Conservation (phyloP, 805 yeast species). For the Kuraishia floccosa region DNA sequence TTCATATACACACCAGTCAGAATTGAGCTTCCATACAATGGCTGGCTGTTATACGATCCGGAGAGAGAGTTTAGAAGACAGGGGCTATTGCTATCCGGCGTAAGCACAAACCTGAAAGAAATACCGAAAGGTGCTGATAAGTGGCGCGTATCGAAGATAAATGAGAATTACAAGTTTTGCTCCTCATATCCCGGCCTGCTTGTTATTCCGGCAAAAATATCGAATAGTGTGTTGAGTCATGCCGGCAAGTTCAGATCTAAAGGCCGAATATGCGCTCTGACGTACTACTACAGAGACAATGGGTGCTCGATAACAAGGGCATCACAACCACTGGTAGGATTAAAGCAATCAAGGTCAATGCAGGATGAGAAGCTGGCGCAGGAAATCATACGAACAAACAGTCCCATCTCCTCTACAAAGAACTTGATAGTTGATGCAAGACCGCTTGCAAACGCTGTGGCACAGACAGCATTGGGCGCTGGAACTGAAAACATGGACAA, state of each 20-base stretch:
- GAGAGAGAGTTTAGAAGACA: conserved; percentile 61
- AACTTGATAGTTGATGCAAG: conserved; percentile 75
- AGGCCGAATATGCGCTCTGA: conserved; percentile 69
- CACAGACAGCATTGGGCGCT: conserved; percentile 96
- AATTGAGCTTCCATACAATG: conserved; percentile 48
- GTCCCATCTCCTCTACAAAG: conserved; percentile 15
- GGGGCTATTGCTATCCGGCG: conserved; percentile 37
- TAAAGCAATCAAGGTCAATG: conserved; percentile 75
- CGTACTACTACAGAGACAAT: conserved; percentile 61
- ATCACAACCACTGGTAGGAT: conserved; percentile 87
- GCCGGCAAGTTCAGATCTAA: conserved; percentile 84
- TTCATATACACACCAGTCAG: conserved; percentile 69
- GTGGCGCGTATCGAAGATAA: conserved; percentile 69
- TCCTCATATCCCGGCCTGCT: conserved; percentile 63
- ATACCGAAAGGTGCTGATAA: conserved; percentile 5
- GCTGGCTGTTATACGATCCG: conserved; percentile 68
- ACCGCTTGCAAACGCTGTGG: conserved; percentile 91
- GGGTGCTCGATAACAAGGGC: conserved; percentile 79
- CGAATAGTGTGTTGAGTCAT: conserved; percentile 75
- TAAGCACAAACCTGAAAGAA: conserved; percentile 19
- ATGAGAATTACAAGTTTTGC: conserved; percentile 54
- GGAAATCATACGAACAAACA: conserved; percentile 62
- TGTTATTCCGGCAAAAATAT: conserved; percentile 64
- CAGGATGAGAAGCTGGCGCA: conserved; percentile 82
- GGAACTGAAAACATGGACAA: conserved; percentile 92